Evolutionary conservation across 345 rosid genomes (phyloP).

Genomic region (Anacardium occidentale): DNA sequence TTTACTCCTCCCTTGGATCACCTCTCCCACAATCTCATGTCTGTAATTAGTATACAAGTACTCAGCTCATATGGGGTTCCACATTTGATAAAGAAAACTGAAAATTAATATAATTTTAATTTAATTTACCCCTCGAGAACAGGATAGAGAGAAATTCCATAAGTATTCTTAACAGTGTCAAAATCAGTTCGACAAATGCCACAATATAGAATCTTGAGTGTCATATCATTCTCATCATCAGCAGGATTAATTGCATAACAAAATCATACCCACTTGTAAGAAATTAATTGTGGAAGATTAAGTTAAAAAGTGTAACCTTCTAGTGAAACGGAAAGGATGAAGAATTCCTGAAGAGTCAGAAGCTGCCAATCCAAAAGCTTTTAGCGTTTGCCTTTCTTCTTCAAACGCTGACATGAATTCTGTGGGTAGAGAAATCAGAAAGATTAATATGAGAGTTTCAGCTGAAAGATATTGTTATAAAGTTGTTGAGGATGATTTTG

Average conservation of each 20-base stretch:
- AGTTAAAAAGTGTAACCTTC: slow-evolving; percentile 6
- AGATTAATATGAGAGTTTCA: too few relatives aligned
- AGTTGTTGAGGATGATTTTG: too few relatives aligned
- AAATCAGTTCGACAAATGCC: slow-evolving; percentile 6
- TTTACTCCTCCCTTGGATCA: slow-evolving; percentile 19
- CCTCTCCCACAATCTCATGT: slow-evolving; percentile 27
- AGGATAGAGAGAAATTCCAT: neutral
- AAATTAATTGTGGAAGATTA: too few relatives aligned
- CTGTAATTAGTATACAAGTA: neutral
- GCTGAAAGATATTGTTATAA: too few relatives aligned
- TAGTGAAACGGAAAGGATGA: slow-evolving; percentile 19
- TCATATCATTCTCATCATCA: neutral
- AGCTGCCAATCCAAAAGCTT: slow-evolving; percentile 15
- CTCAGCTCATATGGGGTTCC: too few relatives aligned
- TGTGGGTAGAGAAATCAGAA: neutral
- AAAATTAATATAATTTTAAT: neutral
- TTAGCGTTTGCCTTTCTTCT: slow-evolving; percentile 2
- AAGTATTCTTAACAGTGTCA: neutral
- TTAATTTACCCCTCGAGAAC: neutral
- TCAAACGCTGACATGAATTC: neutral
- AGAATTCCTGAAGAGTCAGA: slow-evolving; percentile 24
- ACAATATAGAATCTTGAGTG: slow-evolving; percentile 7
- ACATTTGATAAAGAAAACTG: too few relatives aligned
- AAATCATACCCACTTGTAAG: too few relatives aligned
- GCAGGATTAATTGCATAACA: neutral